Evolutionary conservation across 345 rosid genomes (phyloP), one percentile per base, ranked within the genome.

Genomic region (Brassica nigra): DNA sequence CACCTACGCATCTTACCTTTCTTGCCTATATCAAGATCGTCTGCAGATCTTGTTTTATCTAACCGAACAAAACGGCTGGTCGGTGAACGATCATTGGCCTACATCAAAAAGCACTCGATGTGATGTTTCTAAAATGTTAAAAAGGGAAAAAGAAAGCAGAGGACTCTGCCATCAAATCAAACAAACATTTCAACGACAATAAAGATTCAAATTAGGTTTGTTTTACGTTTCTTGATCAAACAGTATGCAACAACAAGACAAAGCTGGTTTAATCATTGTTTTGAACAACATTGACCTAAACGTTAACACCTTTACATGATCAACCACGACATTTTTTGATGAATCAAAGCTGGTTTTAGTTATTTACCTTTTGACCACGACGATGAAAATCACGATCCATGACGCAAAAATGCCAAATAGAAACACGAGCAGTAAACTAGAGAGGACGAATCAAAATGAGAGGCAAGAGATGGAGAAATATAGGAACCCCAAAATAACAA

Each of bases 301-400:
- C 54, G 54, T 44, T 44, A 44, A 49, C 55, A 49, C 2, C 55
- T 1, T 49, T 14, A 47, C 18, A 49, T 49, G 54, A 49, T n/a
- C n/a, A 12, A 5, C 14, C 49, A 11, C 12, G 52, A 44, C 6
- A 49, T 16, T 47, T 47, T 47, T 47, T 47, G 4, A 3, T 49
- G 15, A n/a, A 54, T 15, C 9, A 54, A 15, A 49, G 55, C 2
- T 49, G 7, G 23, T n/a, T 15, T n/a, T 54, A 9, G 0, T 0
- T 18, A 15, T 54, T 54, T 54, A 54, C 59, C 59, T n/a, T 16
- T 54, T 54, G 59, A 2, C 59, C 59, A 54, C 59, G 59, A 6
- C 59, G 59, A 54, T 15, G 59, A 54, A 15, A 54, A 54, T 54
- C 59, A 54, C 59, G 59, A 54, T 54, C 59, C 59, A 54, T 54